Evolutionary conservation across 1,284 basidiomycete genomes (phyloP).

Genomic region (Coniferiporia weirii): DNA sequence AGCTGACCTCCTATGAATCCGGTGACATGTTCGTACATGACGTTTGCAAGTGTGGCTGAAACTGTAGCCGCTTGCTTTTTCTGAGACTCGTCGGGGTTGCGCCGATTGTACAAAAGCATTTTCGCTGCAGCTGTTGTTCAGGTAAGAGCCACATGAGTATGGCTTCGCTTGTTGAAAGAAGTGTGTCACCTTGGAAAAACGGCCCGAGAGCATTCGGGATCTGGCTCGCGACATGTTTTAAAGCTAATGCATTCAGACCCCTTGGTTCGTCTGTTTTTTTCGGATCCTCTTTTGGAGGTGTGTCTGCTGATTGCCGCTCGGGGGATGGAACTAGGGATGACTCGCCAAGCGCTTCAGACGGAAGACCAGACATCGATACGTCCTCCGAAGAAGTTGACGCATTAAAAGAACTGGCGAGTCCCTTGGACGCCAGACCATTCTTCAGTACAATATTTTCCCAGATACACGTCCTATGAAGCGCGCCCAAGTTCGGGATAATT

Average conservation of each 20-base stretch:
- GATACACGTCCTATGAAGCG: slow-evolving; percentile 76
- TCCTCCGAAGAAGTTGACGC: slow-evolving; percentile 36
- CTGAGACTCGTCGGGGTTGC: slow-evolving; percentile 72
- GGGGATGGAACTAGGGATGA: not conserved
- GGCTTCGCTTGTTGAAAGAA: not conserved
- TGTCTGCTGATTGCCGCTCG: slow-evolving; percentile 2
- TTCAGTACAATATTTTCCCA: slow-evolving; percentile 87
- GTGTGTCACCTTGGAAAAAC: slow-evolving; percentile 81
- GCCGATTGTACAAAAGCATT: slow-evolving; percentile 81
- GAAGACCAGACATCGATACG: slow-evolving; percentile 26
- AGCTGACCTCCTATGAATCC: slow-evolving; percentile 49
- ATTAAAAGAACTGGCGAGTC: slow-evolving; percentile 40
- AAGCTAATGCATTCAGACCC: slow-evolving; percentile 67
- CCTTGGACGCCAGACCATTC: slow-evolving; percentile 47
- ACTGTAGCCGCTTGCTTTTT: slow-evolving; percentile 74
- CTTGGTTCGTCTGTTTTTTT: slow-evolving; percentile 41
- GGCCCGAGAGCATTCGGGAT: slow-evolving; percentile 76
- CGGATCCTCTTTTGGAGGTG: slow-evolving; percentile 21
- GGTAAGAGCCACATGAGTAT: slow-evolving; percentile 3
- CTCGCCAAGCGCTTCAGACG: slow-evolving; percentile 29
- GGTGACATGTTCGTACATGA: slow-evolving; percentile 71
- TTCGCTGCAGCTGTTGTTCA: slow-evolving; percentile 48
- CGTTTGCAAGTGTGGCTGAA: slow-evolving; percentile 63
- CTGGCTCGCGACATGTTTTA: slow-evolving; percentile 79
- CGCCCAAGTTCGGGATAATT: slow-evolving; percentile 72